phyloP scores from a whole-genome alignment of 768 basidiomycete species.

The Pleurotus pulmonarius region DNA sequence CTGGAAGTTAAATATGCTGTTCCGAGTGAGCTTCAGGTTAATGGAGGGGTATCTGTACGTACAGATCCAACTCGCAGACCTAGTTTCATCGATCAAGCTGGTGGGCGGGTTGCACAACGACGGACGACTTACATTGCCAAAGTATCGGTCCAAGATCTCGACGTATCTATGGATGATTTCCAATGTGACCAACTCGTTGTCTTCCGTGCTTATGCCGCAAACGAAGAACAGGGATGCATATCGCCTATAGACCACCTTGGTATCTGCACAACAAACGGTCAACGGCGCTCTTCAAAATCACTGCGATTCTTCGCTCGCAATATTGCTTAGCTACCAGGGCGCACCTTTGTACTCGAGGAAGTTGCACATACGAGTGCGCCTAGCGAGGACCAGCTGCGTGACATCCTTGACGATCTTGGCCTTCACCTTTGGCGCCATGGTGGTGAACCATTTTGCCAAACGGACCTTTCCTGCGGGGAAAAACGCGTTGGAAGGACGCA shows the following conservation, averaged over 20 bases:
- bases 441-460: slow-evolving; percentile 93
- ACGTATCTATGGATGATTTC: slow-evolving; percentile 95
- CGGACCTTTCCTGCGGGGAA: slow-evolving; percentile 75
- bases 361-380: slow-evolving; percentile 91
- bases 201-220: slow-evolving; percentile 73
- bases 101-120: not conserved
- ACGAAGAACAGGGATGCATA: slow-evolving; percentile 97
- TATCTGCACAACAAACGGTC: slow-evolving; percentile 10
- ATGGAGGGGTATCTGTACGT: slow-evolving; percentile 19
- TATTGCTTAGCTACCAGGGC: slow-evolving; percentile 13
- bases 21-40: not conserved
- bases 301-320: too few relatives aligned
- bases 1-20: slow-evolving; percentile 95
- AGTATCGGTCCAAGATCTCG: slow-evolving; percentile 86
- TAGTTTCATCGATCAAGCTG: slow-evolving; percentile 28
- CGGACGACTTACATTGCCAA: slow-evolving; percentile 74
- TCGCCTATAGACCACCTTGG: slow-evolving; percentile 88
- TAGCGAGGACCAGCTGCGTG: slow-evolving; percentile 85
- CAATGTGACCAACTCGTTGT: slow-evolving; percentile 90
- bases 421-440: slow-evolving; percentile 76
- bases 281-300: not conserved
- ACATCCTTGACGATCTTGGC: slow-evolving; percentile 94
- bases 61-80: slow-evolving; percentile 95
- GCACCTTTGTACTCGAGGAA: slow-evolving; percentile 94
- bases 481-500: not conserved